Base-by-base conservation (phyloP, 371 early-diverging fungal species). In the Zychaea mexicana region DNA sequence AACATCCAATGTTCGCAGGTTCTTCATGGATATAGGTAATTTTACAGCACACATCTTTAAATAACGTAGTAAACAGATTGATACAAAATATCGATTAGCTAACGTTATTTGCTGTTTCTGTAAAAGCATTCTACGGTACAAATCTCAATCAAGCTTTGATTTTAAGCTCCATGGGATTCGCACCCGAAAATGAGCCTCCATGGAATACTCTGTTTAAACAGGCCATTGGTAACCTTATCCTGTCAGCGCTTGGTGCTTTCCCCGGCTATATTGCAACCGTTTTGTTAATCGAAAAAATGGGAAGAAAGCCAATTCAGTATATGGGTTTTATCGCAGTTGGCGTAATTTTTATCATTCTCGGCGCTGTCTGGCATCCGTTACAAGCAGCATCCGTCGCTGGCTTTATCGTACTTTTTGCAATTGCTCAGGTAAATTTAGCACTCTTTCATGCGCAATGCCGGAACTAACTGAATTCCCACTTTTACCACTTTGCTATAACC, bases 291-390 rank as follows among this genome's bases (percentile, higher is more conserved):
- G 95, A 94, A 64, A 69, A 74, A 27, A 58, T 87, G 45, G 94
- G 95, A 55, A 88, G 95, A 39, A 89, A 85, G 66, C 78, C 77
- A 13, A 92, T 94, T 65, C 93, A 92, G 72, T 78, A 82, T 60
- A 70, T 86, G 56, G 95, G 94, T 30, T 95, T 93, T 65, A 68
- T 62, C 32, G 74, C 89, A 64, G 79, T 91, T 58, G 82, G 89
- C 7, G 69, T 90, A 55, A 72, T 90, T 47, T 89, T 91, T 68
- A 72, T 84, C 66, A 80, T 93, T 65, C 74, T 93, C 21, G 89
- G 67, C 74, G 82, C 66, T 69, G 81, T 74, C 1, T 90, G 81
- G 67, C 32, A 71, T 22, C 69, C 63, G 13, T 52, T 79, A 21
- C 62, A 53, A n/a, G 46, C 45, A 26, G 52, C 58, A 7, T 71